Conservation (phyloP, 1,139 yeast genomes). For the Debaryomyces psychrophilus region DNA sequence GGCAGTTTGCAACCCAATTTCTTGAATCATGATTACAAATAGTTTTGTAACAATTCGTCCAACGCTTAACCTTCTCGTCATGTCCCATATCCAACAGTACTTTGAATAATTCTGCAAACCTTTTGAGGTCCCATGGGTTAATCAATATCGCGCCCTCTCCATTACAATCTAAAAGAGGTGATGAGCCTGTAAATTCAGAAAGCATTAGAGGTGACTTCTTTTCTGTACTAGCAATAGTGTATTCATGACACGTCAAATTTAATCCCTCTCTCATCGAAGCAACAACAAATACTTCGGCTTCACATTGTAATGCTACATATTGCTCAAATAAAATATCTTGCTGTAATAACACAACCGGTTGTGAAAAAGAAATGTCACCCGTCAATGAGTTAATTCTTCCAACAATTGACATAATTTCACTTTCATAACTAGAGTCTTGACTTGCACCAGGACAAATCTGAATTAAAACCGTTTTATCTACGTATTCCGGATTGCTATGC, state of each 20-base stretch:
- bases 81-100: conserved; percentile 64
- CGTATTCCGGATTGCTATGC: conserved; percentile 67
- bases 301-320: conserved; percentile 80
- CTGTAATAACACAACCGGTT: conserved; percentile 84
- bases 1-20: conserved; percentile 69
- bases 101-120: conserved; percentile 64
- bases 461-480: conserved; percentile 71
- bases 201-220: conserved; percentile 80
- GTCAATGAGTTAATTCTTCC: conserved; percentile 82
- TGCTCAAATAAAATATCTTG: conserved; percentile 90
- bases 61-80: conserved; percentile 60
- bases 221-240: conserved; percentile 72
- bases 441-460: conserved; percentile 75
- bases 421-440: conserved; percentile 61
- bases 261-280: conserved; percentile 95
- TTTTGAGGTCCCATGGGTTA: conserved; percentile 87
- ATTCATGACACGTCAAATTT: conserved; percentile 95
- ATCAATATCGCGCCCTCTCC: conserved; percentile 73
- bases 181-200: conserved; percentile 95
- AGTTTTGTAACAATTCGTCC: conserved; percentile 61
- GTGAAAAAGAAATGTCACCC: conserved; percentile 71
- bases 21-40: conserved; percentile 71
- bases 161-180: conserved; percentile 58
- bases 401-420: conserved; percentile 75
- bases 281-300: conserved; percentile 86